Base-by-base conservation (phyloP, 345 rosid genomes). In the Raphanus raphanistrum region DNA sequence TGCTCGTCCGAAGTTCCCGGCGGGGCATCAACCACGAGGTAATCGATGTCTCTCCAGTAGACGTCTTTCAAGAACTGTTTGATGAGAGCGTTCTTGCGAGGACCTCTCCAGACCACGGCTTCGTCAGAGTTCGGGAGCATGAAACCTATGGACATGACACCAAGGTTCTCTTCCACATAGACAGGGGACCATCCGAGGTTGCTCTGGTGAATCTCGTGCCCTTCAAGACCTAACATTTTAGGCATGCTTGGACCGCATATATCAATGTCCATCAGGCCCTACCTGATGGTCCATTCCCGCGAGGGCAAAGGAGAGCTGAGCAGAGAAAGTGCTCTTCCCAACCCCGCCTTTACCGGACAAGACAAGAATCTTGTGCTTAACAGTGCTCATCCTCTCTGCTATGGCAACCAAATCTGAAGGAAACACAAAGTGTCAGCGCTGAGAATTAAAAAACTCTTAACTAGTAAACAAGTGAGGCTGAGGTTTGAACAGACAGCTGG, bases 161-260 rank as follows among this genome's bases (percentile, higher is more conserved):
- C 98, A 15, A 94, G 98, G 81, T 90, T 94, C 54, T 97, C 92
- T 80, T 94, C 97, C 9, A 94, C 91, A 66, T 94, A 94, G 10
- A 92, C 90, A 12, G 99, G 99, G 6, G 98, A 92, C 99, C 99
- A 94, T 41, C 99, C 99, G 12, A 92, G 94, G 85, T 90, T 94
- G 84, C 99, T 94, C 85, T 89, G 94, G 88, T 92, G 92, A 80
- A 94, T 92, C 62, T 89, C 97, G 83, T 90, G 92, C 66, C 98
- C 98, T 82, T 94, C 98, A 16, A 94, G 88, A 8, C 94, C 92
- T 36, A 92, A 88, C 98, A 94, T 94, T 81, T 94, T 94, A 1
- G 98, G 98, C 72, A 94, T 90, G 88, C 98, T 94, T 32, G 98
- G 98, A 4, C 98, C 98, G 6, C 98, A 94, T 15, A 94, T 92